phyloP scores from a whole-genome alignment of 257 asterid genomes.

The Mitragyna speciosa region DNA sequence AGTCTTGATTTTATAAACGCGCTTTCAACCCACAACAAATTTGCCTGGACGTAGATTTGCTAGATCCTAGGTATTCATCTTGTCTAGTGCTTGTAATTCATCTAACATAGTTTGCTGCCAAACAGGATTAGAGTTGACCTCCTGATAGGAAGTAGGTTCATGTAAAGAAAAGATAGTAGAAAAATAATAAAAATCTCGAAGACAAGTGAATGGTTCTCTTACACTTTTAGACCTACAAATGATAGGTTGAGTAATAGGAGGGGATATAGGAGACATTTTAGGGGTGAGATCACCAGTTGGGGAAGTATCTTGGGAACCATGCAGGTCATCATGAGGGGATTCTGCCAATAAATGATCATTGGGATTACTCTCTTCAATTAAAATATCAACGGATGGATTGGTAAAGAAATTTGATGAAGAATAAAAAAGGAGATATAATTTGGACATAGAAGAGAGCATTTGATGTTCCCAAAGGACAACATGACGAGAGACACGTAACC shows the following conservation, averaged over 20 bases:
- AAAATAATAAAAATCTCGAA: no score
- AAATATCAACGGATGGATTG: no score
- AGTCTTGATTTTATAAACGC: constrained; percentile 13
- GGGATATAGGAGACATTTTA: background rate
- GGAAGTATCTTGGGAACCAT: no score
- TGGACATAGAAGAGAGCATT: background rate
- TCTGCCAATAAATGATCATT: no score
- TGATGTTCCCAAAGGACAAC: background rate
- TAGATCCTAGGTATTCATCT: background rate
- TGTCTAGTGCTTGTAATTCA: background rate
- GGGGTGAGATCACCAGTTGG: background rate
- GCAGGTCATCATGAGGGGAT: background rate
- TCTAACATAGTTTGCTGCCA: background rate
- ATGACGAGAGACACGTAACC: background rate
- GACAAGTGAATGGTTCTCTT: background rate
- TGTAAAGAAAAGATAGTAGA: background rate
- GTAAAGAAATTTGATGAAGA: no score
- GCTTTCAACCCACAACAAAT: constrained; percentile 7
- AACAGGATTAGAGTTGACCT: background rate
- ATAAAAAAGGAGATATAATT: background rate
- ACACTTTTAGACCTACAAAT: background rate
- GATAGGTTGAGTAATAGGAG: background rate
- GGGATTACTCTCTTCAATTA: no score
- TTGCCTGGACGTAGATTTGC: background rate
- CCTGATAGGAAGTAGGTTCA: background rate